Base-by-base conservation (phyloP, 345 rosid genomes). In the Cardamine resedifolia region DNA sequence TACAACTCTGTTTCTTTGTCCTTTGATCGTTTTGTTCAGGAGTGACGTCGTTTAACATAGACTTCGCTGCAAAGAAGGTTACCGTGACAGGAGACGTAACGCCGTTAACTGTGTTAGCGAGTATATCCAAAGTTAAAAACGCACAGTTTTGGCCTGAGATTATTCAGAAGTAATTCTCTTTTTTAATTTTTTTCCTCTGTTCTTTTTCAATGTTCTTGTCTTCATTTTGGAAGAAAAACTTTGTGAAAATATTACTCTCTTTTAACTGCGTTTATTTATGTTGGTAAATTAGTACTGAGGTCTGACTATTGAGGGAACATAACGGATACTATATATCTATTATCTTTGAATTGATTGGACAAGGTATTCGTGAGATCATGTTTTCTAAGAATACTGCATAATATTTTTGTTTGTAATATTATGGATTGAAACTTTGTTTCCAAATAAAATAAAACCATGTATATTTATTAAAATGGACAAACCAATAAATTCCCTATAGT, bases 31-130 rank as follows among this genome's bases (percentile, higher is more conserved):
- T 75, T 21, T 57, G 21, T 70, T 71, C 86, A 95, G 99, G 99
- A 5, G 96, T 95, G 81, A 79, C 84, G 55, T 95, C 99, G 12
- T 95, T 80, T 84, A 87, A 69, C 81, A 86, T 95, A 78, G 96
- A 95, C 74, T 95, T 80, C 45, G 85, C 83, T 31, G 90, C 93
- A 7, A 95, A 91, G 88, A 95, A 90, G 75, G 99, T 95, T 72
- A 95, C 99, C 18, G 64, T 95, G 5, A 84, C 74, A 1, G 99
- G 99, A 66, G 86, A 91, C 61, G 83, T 95, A 44, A 90, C 90
- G 11, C 96, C 99, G 4, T 83, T 77, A 20, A 77, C 84, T 11
- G 99, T 88, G 21, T 73, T 95, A 49, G 86, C 86, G 1, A 91
- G 89, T 66, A 83, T 95, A 18, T 91, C 97, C 36, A 91, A 90